Base-by-base conservation (phyloP, 257 asterid species). In the Henckelia pumila region DNA sequence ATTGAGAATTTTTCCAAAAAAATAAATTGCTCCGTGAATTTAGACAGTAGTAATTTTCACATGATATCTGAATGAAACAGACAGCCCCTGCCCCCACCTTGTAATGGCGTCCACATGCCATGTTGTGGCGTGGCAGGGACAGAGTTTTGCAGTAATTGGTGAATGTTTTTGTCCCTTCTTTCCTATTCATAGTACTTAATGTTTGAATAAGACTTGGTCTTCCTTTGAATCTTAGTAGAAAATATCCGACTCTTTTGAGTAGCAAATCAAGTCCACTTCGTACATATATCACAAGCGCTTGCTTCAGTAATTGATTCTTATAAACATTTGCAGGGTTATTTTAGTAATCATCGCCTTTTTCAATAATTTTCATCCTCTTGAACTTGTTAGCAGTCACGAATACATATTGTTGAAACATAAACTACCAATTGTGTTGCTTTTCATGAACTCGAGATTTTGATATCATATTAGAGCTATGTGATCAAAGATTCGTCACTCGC, bases 31-130 rank as follows among this genome's bases (percentile, higher is more conserved):
- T 4, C 55, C 20, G 25, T 23, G 22, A 63, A 63, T 32, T 30
- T 44, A 26, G 21, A 25, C 30, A 50, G 49, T 17, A 13, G 26
- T 53, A 25, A 8, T 70, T 59, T 61, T 69, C 76, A 74, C 76
- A 76, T 76, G 80, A 82, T 67, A 79, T 74, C 84, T 76, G 57
- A 72, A 78, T 25, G 87, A 79, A 69, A 63, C 19, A 44, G 87
- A 82, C 79, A 76, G 82, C 37, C 63, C 77, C 55, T 71, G 79
- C 72, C 21, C 64, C 75, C 79, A 68, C 80, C 55, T 74, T 82
- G 83, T 77, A 72, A 82, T 77, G 83, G 79, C 73, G 68, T 77
- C 24, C 87, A 79, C 85, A 82, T 79, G 87, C 83, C 25, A 49
- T 82, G 87, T 77, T 70, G 75, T 68, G 77, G 82, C 61, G 61